Conservation (phyloP, 768 basidiomycete genomes). For the Lentinula aciculospora region DNA sequence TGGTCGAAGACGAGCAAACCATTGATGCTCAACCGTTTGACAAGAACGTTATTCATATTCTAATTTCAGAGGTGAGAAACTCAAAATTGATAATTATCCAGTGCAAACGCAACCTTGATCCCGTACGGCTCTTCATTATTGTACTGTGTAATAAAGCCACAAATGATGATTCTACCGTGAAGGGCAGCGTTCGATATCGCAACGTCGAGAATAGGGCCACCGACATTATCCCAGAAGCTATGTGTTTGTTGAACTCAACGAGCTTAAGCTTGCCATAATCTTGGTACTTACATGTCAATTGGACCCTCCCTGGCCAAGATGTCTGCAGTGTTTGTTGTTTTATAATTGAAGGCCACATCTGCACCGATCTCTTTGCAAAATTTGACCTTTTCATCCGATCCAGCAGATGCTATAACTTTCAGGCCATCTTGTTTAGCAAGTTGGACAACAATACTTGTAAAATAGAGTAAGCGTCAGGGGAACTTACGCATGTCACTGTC, state of each 20-base stretch:
- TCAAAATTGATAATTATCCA: no score
- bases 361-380: conserved; percentile 56
- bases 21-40: conserved; percentile 27
- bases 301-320: conserved; percentile 51
- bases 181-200: conserved; percentile 40
- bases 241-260: not conserved
- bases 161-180: conserved; percentile 42
- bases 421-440: conserved; percentile 43
- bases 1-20: conserved; percentile 35
- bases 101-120: not conserved
- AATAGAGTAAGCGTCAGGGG: not conserved
- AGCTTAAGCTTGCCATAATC: no score
- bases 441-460: conserved; percentile 31
- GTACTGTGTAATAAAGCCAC: conserved; percentile 4
- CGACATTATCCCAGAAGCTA: conserved; percentile 56
- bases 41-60: conserved; percentile 25
- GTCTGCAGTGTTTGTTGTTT: conserved; percentile 47
- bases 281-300: conserved; percentile 32
- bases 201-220: conserved; percentile 54
- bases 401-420: conserved; percentile 68
- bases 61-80: conserved; percentile 17
- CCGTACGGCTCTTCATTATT: not conserved
- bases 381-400: conserved; percentile 66
- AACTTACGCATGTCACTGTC: not conserved
- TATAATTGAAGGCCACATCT: conserved; percentile 72